Conservation (phyloP, 2,329 filamentous ascomycete genomes). For the Microthyrium microscopicum region DNA sequence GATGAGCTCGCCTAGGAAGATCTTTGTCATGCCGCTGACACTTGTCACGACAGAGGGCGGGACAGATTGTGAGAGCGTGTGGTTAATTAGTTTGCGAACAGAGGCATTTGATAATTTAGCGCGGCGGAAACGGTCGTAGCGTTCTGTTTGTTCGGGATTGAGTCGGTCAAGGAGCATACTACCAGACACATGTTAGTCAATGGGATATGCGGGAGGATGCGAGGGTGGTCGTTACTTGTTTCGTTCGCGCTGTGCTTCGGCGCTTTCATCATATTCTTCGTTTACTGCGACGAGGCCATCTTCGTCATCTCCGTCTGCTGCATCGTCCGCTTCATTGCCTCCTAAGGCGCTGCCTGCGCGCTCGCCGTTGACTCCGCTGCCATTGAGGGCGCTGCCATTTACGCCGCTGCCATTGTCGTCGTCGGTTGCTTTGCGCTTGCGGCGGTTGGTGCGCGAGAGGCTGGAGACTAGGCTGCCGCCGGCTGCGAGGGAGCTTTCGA, state of each 20-base stretch:
- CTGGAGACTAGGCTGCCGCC: conserved; percentile 27
- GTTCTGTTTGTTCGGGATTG: conserved; percentile 47
- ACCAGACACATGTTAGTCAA: not conserved
- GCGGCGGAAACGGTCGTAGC: conserved; percentile 55
- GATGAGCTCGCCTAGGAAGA: conserved; percentile 61
- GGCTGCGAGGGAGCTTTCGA: conserved; percentile 35
- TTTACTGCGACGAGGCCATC: conserved; percentile 32
- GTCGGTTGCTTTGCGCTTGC: conserved; percentile 38
- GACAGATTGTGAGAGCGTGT: conserved; percentile 64
- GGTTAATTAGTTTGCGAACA: conserved; percentile 61
- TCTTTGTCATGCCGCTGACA: conserved; percentile 60
- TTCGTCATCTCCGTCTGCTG: conserved; percentile 37
- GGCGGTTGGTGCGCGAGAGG: conserved; percentile 41
- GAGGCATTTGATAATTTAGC: conserved; percentile 52
- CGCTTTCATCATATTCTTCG: conserved; percentile 36
- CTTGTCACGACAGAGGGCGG: conserved; percentile 56
- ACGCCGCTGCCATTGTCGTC: conserved; percentile 2
- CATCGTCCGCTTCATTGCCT: conserved; percentile 41
- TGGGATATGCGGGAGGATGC: not conserved
- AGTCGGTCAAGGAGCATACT: conserved; percentile 47
- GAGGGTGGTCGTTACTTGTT: conserved; percentile 28
- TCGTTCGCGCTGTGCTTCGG: conserved; percentile 49
- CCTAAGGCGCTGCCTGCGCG: conserved; percentile 12
- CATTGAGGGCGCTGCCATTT: conserved; percentile 2
- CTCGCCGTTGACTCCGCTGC: conserved; percentile 12